Base-by-base conservation (phyloP, 768 basidiomycete genomes). In the Hericium coralloides region DNA sequence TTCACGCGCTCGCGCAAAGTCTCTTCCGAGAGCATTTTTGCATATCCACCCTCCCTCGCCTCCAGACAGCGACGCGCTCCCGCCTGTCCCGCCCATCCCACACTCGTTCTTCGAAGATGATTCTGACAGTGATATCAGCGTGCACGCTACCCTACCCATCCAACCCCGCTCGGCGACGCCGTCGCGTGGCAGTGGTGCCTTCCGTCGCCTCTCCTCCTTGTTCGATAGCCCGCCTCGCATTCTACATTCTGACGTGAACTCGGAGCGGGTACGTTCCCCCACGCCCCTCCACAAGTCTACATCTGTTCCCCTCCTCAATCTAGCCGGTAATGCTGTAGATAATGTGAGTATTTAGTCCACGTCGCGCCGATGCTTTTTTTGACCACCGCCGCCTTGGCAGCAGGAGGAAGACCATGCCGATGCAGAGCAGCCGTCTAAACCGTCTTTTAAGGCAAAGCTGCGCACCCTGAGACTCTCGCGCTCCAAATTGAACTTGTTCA, bases 91-190 rank as follows among this genome's bases (percentile, higher is more conserved):
- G 12, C 43, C 38, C 43, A 25, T 38, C 31, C 53, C 25, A 22
- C 53, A 41, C n/a, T 54, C 53, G 10, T 54, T 54, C 31, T 54
- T 54, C 25, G 53, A 54, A 38, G 18, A 25, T 20, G 53, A 47
- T 31, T 36, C 15, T 22, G 53, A 54, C 41, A 38, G 41, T 15
- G 53, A 54, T 41, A 23, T 25, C 14, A 52, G 25, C n/a, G n/a
- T 18, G 15, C 25, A 17, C 0, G 31, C 52, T 17, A 36, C 52
- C 12, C 10, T 36, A 36, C 15, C 18, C 36, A 18, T 52, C 15
- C 18, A 18, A n/a, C 18, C 52, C 5, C 52, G n/a, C 18, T 36
- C 37, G n/a, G n/a, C 36, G 3, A 52, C 43, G 8, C 43, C 43
- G 6, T 12, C 20, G 15, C 31, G 31, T 31, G 31, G 31, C 7